Conservation (phyloP, 495 filamentous ascomycete species). For the Hyaloscypha variabilis region DNA sequence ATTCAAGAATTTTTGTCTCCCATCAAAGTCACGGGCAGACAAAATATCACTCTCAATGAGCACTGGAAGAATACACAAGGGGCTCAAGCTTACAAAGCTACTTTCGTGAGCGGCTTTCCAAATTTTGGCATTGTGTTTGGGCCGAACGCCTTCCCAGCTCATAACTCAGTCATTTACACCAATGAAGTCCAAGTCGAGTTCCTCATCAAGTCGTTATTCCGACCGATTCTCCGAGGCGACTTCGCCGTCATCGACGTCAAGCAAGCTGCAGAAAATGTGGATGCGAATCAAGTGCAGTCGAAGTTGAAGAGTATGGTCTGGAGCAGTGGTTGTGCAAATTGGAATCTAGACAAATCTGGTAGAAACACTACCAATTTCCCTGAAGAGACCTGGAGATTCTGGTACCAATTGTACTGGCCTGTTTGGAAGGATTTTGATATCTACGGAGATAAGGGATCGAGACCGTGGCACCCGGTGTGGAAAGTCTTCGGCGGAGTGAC, state of each 20-base stretch:
- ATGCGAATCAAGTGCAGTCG: no score
- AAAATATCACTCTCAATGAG: constrained; percentile 35
- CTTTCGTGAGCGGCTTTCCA: constrained; percentile 41
- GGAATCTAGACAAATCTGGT: no score
- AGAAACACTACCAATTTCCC: no score
- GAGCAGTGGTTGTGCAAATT: no score
- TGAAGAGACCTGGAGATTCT: no score
- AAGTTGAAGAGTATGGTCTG: no score
- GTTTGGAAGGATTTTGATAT: no score
- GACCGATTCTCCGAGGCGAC: constrained; percentile 39
- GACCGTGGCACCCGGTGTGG: no score
- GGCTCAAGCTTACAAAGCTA: constrained; percentile 42
- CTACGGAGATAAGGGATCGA: no score
- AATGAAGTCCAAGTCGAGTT: constrained; percentile 42
- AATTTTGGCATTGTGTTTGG: constrained; percentile 46
- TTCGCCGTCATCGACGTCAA: constrained; percentile 40
- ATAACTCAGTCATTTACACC: constrained; percentile 43
- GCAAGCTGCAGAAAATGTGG: constrained; percentile 32
- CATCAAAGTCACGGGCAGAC: constrained; percentile 39
- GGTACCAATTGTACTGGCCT: no score
- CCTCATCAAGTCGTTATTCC: not conserved
- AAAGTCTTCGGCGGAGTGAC: no score
- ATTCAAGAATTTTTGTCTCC: constrained; percentile 36
- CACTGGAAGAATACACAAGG: constrained; percentile 42
- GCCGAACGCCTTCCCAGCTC: constrained; percentile 46